These are phyloP conservation scores for Diplogelasinospora grovesii DNA, from an alignment of 495 filamentous ascomycete species.

Conservation along the genomic window DNA sequence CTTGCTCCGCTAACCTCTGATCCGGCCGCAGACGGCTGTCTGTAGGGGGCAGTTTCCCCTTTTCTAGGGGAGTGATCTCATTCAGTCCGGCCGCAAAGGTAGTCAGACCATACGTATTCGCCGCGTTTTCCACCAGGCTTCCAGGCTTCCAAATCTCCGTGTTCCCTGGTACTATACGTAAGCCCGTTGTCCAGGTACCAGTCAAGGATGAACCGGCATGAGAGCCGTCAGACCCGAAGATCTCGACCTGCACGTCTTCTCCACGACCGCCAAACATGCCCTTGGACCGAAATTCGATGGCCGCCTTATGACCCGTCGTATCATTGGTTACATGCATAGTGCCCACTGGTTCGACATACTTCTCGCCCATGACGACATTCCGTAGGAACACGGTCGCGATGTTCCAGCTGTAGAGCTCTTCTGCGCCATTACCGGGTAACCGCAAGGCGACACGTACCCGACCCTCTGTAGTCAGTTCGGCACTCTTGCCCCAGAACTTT, in stretches of 20 bases:
- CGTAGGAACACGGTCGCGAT: slow-evolving; percentile 82
- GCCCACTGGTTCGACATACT: slow-evolving; percentile 93
- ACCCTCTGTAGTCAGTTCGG: slow-evolving; percentile 87
- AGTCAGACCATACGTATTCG: slow-evolving; percentile 79
- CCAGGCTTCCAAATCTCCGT: slow-evolving; percentile 74
- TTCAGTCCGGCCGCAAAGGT: slow-evolving; percentile 81
- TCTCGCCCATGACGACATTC: slow-evolving; percentile 96
- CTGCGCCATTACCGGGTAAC: slow-evolving; percentile 48
- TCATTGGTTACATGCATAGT: slow-evolving; percentile 79
- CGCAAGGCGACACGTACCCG: slow-evolving; percentile 64
- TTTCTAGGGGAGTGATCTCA: slow-evolving; percentile 77
- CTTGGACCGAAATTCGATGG: slow-evolving; percentile 80
- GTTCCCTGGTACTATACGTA: slow-evolving; percentile 55
- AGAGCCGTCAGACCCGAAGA: slow-evolving; percentile 56
- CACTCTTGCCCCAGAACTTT: slow-evolving; percentile 98
- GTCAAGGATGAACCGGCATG: slow-evolving; percentile 54
- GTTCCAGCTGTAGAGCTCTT: slow-evolving; percentile 78
- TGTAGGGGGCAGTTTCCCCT: slow-evolving; percentile 63
- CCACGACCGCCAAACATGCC: slow-evolving; percentile 94
- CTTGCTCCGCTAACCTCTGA: slow-evolving; percentile 78
- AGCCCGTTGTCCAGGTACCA: slow-evolving; percentile 77
- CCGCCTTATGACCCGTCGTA: slow-evolving; percentile 67
- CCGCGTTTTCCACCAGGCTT: slow-evolving; percentile 63
- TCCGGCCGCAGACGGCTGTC: slow-evolving; percentile 85
- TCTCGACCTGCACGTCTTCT: slow-evolving; percentile 77